Base-by-base conservation (phyloP, 306 rosid genomes). In the Cucurbita ficifolia region DNA sequence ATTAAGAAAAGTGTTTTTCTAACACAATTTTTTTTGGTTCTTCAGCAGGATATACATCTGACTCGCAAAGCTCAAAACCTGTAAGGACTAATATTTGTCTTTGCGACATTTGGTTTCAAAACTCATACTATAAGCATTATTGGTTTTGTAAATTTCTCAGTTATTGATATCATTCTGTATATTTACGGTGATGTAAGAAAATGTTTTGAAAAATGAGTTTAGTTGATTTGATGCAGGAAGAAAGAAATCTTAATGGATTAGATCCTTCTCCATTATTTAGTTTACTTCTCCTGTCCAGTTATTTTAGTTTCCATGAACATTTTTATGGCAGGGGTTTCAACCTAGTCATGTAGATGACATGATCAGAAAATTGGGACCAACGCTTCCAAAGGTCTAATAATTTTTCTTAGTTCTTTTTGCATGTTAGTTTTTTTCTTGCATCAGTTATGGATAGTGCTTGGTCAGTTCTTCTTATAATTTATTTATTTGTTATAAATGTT, bases 1-100 rank as follows among this genome's bases (percentile, higher is more conserved):
- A 49, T n/a, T 6, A 53, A 18, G 35, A 53, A 6, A 43, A 13
- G 7, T n/a, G n/a, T 39, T 8, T 52, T 63, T n/a, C 69, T 73
- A 57, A 52, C 59, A 56, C 50, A 77, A 39, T 17, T 29, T 78
- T 60, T 19, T 45, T 10, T 54, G 76, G 54, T 14, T 36, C 39
- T 77, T 56, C 58, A 76, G 88, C 95, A 94, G 98, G 96, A 48
- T 88, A 83, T 81, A 73, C 74, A 52, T 87, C 88, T 65, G 95
- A 94, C 63, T 88, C 81, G 69, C 89, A 76, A 77, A 83, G 61
- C 76, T 74, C 95, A 63, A 85, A 88, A 70, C 68, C 92, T 22
- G 97, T 94, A 85, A 85, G 92, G 60, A 78, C 70, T 81, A 51
- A 36, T 74, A 10, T 74, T 45, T 53, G 55, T 54, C 4, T 76